phyloP scores from a whole-genome alignment of 2,329 filamentous ascomycete species.

The Colletotrichum coccodes region DNA sequence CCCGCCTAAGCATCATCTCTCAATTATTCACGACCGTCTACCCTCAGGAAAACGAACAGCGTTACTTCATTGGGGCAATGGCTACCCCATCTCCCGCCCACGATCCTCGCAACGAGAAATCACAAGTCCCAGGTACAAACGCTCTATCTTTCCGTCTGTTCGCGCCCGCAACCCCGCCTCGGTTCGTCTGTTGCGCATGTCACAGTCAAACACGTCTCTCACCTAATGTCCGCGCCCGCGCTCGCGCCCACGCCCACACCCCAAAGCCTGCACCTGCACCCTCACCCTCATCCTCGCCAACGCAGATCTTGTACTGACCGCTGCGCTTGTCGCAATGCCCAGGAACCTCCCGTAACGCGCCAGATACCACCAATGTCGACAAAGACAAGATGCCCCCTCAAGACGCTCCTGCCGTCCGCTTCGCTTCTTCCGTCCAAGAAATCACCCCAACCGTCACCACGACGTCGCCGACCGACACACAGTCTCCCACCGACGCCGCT shows the following conservation, averaged over 20 bases:
- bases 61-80: constrained; percentile 13
- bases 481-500: constrained; percentile 35
- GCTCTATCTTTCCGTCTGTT: constrained; percentile 30
- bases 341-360: constrained; percentile 24
- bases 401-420: constrained; percentile 69
- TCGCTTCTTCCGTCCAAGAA: constrained; percentile 77
- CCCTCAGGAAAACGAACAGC: background rate
- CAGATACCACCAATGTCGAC: constrained; percentile 21
- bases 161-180: constrained; percentile 32
- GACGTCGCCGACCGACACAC: constrained; percentile 39
- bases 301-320: constrained; percentile 24
- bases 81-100: constrained; percentile 15
- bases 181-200: constrained; percentile 33
- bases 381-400: constrained; percentile 38
- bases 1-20: constrained; percentile 1
- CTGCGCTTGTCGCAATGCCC: constrained; percentile 31
- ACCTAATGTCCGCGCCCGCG: background rate
- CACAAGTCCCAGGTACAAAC: constrained; percentile 27
- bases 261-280: background rate
- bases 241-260: background rate
- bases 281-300: background rate
- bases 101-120: constrained; percentile 17
- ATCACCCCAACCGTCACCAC: constrained; percentile 63
- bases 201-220: constrained; percentile 23
- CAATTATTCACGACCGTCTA: background rate